A percentile compares a stretch with the other conserved stretches of the same genome.
Evolutionary conservation across 2,329 filamentous ascomycete genomes (phyloP).

Genomic region (Didymella lethalis): DNA sequence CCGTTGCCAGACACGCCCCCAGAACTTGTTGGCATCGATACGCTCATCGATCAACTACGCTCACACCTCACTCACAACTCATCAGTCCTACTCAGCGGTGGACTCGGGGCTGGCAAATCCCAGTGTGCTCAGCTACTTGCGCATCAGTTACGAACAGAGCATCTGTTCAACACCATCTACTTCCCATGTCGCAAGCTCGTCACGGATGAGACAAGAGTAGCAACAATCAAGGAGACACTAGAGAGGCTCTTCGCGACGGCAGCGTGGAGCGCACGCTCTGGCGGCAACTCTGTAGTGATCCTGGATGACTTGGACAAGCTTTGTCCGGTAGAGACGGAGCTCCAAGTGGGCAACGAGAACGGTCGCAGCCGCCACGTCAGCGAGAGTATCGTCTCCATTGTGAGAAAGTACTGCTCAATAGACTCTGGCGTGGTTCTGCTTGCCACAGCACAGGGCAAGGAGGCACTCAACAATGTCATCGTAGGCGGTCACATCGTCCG

Average conservation of each 20-base stretch:
- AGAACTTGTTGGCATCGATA: constrained; percentile 83
- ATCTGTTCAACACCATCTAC: constrained; percentile 83
- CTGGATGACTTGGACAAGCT: constrained; percentile 93
- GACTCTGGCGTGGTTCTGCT: constrained; percentile 85
- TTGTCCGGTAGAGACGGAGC: constrained; percentile 90
- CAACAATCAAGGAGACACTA: constrained; percentile 89
- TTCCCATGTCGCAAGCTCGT: constrained; percentile 87
- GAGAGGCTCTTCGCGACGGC: constrained; percentile 85
- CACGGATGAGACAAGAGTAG: constrained; percentile 88
- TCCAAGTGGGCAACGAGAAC: constrained; percentile 93
- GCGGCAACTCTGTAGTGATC: constrained; percentile 83
- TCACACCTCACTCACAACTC: constrained; percentile 84
- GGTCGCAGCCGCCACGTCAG: constrained; percentile 90
- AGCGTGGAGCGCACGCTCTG: constrained; percentile 87
- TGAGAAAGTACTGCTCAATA: constrained; percentile 81
- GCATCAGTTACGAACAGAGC: constrained; percentile 73
- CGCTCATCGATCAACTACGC: constrained; percentile 73
- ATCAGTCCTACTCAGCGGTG: constrained; percentile 87
- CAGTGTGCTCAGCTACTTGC: constrained; percentile 79
- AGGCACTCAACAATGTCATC: constrained; percentile 87
- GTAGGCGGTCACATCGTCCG: constrained; percentile 91
- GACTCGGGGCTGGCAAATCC: constrained; percentile 89
- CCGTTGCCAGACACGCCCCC: constrained; percentile 63
- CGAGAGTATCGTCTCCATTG: constrained; percentile 83
- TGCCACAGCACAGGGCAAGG: constrained; percentile 91